A percentile compares a stretch with the other conserved stretches of the same genome.
Evolutionary conservation across 2,329 filamentous ascomycete species (phyloP).

Genomic region (Pyrenochaeta sp.): DNA sequence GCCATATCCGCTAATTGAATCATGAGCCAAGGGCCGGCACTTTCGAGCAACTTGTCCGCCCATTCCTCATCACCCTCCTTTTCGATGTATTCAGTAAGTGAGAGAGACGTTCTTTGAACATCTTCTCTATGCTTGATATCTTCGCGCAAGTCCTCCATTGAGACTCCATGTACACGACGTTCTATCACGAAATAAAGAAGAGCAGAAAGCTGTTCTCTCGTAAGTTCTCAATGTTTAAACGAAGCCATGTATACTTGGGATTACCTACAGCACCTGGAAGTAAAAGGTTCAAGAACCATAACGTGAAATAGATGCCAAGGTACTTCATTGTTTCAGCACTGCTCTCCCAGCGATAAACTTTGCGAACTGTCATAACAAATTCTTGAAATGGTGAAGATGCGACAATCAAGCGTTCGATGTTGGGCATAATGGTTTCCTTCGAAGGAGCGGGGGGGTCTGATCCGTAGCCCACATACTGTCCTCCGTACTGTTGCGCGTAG

Average conservation of each 20-base stretch:
- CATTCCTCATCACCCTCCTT: constrained; percentile 48
- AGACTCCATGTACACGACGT: constrained; percentile 27
- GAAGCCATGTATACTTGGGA: not conserved
- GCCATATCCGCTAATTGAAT: constrained; percentile 47
- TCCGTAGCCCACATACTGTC: constrained; percentile 49
- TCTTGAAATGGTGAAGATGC: constrained; percentile 49
- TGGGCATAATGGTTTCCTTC: constrained; percentile 45
- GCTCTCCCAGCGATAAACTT: constrained; percentile 50
- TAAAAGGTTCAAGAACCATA: constrained; percentile 39
- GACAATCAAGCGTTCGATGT: constrained; percentile 49
- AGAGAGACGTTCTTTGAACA: constrained; percentile 37
- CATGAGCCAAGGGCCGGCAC: constrained; percentile 45
- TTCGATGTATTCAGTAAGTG: constrained; percentile 48
- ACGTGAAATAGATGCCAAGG: constrained; percentile 27
- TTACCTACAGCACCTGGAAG: constrained; percentile 37
- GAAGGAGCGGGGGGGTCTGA: constrained; percentile 38
- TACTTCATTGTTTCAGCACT: constrained; percentile 42
- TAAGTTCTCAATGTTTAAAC: not conserved
- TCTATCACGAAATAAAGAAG: constrained; percentile 33
- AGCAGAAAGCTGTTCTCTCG: constrained; percentile 23
- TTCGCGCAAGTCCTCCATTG: constrained; percentile 36
- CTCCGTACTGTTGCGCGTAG: constrained; percentile 44
- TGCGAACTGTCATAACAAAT: constrained; percentile 43
- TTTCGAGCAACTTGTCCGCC: constrained; percentile 38
- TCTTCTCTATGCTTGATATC: constrained; percentile 45